phyloP scores from a whole-genome alignment of 768 basidiomycete genomes.

The Suillus sp. region DNA sequence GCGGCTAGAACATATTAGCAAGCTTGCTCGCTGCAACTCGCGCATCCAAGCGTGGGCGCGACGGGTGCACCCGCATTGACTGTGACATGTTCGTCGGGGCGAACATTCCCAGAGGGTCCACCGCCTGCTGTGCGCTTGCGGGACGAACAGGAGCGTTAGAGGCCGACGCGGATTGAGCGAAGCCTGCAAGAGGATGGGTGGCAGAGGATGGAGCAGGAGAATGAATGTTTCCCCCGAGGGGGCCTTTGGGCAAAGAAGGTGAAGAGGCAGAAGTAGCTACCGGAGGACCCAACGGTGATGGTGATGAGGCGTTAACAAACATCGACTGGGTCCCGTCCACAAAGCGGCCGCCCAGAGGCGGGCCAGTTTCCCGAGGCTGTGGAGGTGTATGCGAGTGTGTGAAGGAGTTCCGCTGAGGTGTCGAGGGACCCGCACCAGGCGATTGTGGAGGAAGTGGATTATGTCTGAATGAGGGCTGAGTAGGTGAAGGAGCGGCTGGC shows the following conservation, averaged over 20 bases:
- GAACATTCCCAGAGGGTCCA: constrained; percentile 68
- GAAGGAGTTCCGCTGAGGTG: constrained; percentile 28
- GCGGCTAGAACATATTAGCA: constrained; percentile 77
- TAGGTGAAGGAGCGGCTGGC: constrained; percentile 18
- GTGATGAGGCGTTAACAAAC: constrained; percentile 59
- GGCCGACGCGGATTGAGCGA: constrained; percentile 16
- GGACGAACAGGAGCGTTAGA: constrained; percentile 11
- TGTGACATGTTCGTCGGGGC: constrained; percentile 66
- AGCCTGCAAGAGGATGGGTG: constrained; percentile 22
- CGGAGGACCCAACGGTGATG: constrained; percentile 38
- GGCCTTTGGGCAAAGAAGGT: constrained; percentile 30
- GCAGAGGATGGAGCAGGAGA: constrained; percentile 12
- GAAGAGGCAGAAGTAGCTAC: constrained; percentile 38
- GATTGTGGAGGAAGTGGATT: constrained; percentile 45
- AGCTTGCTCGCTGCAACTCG: constrained; percentile 87
- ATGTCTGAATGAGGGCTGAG: constrained; percentile 31
- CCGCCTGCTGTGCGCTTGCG: constrained; percentile 32
- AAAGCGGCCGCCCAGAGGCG: constrained; percentile 65
- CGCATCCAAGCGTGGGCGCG: constrained; percentile 77
- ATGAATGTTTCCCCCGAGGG: constrained; percentile 18
- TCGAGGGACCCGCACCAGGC: constrained; percentile 59
- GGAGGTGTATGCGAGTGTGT: constrained; percentile 28
- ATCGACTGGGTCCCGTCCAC: constrained; percentile 80
- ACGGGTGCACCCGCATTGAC: constrained; percentile 73
- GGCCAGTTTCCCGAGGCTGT: constrained; percentile 36